Percentiles rank a stretch among this genome's conserved stretches.
Evolutionary conservation across 2,329 filamentous ascomycete genomes (phyloP).

Genomic region (Colletotrichum karsti): DNA sequence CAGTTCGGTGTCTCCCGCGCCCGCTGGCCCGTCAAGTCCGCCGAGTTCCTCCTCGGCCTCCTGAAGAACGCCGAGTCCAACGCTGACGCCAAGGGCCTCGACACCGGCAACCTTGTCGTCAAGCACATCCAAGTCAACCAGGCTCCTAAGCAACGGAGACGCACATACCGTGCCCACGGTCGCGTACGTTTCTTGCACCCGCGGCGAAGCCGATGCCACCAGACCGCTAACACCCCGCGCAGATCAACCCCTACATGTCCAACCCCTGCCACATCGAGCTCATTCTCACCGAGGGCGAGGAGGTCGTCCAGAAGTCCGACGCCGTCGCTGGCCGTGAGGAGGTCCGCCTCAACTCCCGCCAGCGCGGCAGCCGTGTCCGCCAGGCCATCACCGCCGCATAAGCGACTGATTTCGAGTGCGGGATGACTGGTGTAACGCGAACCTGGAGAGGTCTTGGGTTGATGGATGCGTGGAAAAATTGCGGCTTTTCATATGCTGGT

Average conservation of each 20-base stretch:
- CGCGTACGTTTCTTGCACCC: conserved; percentile 94
- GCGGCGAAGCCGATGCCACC: no score
- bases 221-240: conserved; percentile 35
- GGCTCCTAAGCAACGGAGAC: conserved; percentile 98
- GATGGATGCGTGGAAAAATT: conserved; percentile 29
- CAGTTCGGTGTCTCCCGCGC: conserved; percentile 97
- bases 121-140: conserved; percentile 99
- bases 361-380: conserved; percentile 79
- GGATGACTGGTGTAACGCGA: conserved; percentile 16
- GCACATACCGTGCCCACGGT: conserved; percentile 99
- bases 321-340: conserved; percentile 71
- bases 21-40: conserved; percentile 99
- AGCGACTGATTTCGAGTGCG: conserved; percentile 34
- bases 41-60: conserved; percentile 96
- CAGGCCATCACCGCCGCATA: conserved; percentile 73
- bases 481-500: conserved; percentile 38
- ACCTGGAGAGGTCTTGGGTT: conserved; percentile 32
- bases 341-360: conserved; percentile 84
- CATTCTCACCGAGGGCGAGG: conserved; percentile 97
- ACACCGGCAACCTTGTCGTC: conserved; percentile 96
- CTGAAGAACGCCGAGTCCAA: conserved; percentile 98
- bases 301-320: conserved; percentile 92
- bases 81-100: conserved; percentile 95
- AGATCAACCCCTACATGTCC: conserved; percentile 99
- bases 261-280: conserved; percentile 99